Conservation (phyloP, 805 yeast species). For the Wickerhamomyces subpelliculosus region DNA sequence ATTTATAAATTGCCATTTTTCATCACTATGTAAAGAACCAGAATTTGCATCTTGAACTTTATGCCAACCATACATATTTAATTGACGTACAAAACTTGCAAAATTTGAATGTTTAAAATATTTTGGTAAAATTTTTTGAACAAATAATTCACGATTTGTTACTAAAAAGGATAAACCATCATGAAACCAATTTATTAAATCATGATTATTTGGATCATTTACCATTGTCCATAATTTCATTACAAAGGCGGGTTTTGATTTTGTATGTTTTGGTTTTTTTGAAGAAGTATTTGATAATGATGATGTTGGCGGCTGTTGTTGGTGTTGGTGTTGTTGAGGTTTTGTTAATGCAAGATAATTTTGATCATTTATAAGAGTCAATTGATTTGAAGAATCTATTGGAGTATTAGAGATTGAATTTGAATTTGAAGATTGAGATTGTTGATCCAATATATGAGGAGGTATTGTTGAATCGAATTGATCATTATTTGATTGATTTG, state of each 20-base stretch:
- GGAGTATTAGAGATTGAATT: no score
- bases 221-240: conserved; percentile 95
- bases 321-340: no score
- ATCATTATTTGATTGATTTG: no score
- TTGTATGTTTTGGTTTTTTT: conserved; percentile 16
- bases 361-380: no score
- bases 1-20: conserved; percentile 83
- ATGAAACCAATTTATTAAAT: conserved; percentile 75
- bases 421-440: no score
- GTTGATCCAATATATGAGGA: no score
- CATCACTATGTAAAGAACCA: conserved; percentile 69
- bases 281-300: background rate
- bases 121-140: conserved; percentile 76
- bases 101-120: conserved; percentile 94
- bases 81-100: conserved; percentile 91
- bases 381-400: no score
- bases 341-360: no score
- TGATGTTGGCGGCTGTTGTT: no score
- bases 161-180: conserved; percentile 87
- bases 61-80: conserved; percentile 99
- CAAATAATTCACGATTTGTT: conserved; percentile 72
- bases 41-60: conserved; percentile 88
- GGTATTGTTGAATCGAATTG: no score
- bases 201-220: conserved; percentile 64
- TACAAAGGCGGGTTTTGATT: conserved; percentile 82